Base-by-base conservation (phyloP, 768 basidiomycete species). In the Suillus bovinus region DNA sequence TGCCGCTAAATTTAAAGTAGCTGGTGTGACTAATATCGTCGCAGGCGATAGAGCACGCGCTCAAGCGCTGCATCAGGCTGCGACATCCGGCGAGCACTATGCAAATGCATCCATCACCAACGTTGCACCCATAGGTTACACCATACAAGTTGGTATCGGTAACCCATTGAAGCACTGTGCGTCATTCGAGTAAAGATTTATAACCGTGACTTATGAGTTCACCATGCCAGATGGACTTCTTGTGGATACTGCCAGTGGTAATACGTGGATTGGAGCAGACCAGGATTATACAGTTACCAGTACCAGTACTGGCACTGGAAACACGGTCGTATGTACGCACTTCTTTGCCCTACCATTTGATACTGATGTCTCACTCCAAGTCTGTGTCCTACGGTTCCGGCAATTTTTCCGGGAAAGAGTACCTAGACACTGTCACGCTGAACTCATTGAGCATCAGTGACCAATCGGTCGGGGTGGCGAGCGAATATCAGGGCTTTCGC, bases 401-500 rank as follows among this genome's bases (percentile, higher is more conserved):
- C 13, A 46, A 31, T 31, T 70, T 71, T 44, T 61, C 54, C 9
- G 70, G 69, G 24, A 22, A 62, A n/a, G 67, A 70, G 58, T 70
- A 59, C 46, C 49, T 57, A 29, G 70, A 67, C 36, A 55, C 56
- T 1, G 64, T 71, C 27, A 52, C 62, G 2, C 61, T 70, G 17
- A 56, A 46, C 27, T 38, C 60, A 46, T 50, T 70, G 33, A 64
- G 50, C 13, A 66, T 71, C 38, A 58, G 27, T 3, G 49, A 64
- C 0, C 78, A 80, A 65, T 68, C 67, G 13, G 72, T 79, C 31
- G 78, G 77, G 29, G 72, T 70, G 52, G 76, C 79, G 2, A 38
- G 65, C 0, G 34, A 61, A 5, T 54, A 68, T 17, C 9, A 39
- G 7, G 77, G 75, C 27, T 74, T 75, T 60, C 50, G 60, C 20